Conservation (phyloP, 2,329 filamentous ascomycete genomes). For the Sarocladium strictum region DNA sequence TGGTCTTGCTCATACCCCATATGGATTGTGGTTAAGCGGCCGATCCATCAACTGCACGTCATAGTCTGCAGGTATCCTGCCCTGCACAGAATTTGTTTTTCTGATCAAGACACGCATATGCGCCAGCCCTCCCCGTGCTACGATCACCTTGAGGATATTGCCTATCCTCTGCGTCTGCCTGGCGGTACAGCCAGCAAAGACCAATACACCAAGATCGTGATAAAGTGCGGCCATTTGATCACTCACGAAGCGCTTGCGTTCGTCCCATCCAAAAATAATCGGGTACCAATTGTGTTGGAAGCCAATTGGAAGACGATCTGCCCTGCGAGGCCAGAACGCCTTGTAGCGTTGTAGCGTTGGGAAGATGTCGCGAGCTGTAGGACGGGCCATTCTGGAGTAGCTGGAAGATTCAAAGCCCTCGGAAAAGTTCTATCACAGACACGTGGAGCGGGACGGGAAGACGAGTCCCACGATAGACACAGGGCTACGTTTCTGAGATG, state of each 20-base stretch:
- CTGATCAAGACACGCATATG: conserved; percentile 10
- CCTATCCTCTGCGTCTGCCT: conserved; percentile 18
- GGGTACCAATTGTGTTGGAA: too few relatives aligned
- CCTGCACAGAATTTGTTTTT: background rate
- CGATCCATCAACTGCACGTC: background rate
- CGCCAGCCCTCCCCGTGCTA: conserved; percentile 14
- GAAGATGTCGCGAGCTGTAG: conserved; percentile 16
- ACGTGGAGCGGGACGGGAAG: too few relatives aligned
- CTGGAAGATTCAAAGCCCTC: background rate
- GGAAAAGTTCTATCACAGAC: background rate
- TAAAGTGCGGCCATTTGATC: too few relatives aligned
- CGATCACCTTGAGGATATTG: conserved; percentile 14
- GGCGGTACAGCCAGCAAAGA: conserved; percentile 21
- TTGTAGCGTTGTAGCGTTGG: conserved; percentile 18
- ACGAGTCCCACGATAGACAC: too few relatives aligned
- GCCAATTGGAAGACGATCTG: too few relatives aligned
- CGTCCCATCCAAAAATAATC: too few relatives aligned
- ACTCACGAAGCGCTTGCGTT: too few relatives aligned
- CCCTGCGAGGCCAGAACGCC: conserved; percentile 14
- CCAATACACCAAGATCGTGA: conserved; percentile 25
- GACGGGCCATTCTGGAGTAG: background rate
- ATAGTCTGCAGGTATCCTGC: background rate
- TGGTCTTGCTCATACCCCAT: background rate
- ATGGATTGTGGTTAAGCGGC: background rate
- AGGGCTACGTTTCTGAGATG: too few relatives aligned